A percentile compares a stretch with the other conserved stretches of the same genome.
Conservation (phyloP, 1,139 yeast genomes). For the Pichia sp. region DNA sequence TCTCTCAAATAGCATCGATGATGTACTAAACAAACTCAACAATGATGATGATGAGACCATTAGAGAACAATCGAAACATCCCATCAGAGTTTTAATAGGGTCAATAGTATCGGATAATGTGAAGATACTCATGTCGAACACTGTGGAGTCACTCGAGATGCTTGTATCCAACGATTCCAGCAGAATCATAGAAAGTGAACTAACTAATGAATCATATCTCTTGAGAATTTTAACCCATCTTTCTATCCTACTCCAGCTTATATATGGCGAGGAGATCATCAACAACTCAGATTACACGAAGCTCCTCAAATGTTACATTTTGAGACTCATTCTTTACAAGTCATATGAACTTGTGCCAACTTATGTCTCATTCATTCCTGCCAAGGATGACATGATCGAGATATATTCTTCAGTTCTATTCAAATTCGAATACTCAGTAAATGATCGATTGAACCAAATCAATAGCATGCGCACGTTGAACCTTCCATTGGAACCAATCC, state of each 20-base stretch:
- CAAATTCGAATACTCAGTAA: slow-evolving; percentile 40
- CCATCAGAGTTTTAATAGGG: slow-evolving; percentile 69
- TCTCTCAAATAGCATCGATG: slow-evolving; percentile 33
- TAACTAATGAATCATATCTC: slow-evolving; percentile 45
- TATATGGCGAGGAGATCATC: slow-evolving; percentile 36
- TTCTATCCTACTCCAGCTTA: slow-evolving; percentile 50
- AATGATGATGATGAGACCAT: slow-evolving; percentile 28
- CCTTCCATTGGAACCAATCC: slow-evolving; percentile 50
- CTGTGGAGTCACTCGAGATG: slow-evolving; percentile 13
- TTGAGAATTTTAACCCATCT: slow-evolving; percentile 71
- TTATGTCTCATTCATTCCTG: slow-evolving; percentile 37
- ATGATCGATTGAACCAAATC: slow-evolving; percentile 49
- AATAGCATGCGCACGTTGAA: slow-evolving; percentile 47
- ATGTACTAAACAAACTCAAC: slow-evolving; percentile 53
- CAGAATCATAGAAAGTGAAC: slow-evolving; percentile 16
- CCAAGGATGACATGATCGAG: slow-evolving; percentile 47
- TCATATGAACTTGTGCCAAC: slow-evolving; percentile 40
- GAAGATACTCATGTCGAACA: slow-evolving; percentile 21
- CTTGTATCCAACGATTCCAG: slow-evolving; percentile 13
- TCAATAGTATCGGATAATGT: slow-evolving; percentile 63
- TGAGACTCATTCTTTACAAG: slow-evolving; percentile 34
- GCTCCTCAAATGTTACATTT: slow-evolving; percentile 39
- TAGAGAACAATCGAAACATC: slow-evolving; percentile 52
- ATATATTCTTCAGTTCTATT: slow-evolving; percentile 64
- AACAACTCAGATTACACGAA: slow-evolving; percentile 42